Evolutionary conservation across 1,284 basidiomycete species (phyloP).

Genomic region (Austroboletus olivaceoglutinosus): DNA sequence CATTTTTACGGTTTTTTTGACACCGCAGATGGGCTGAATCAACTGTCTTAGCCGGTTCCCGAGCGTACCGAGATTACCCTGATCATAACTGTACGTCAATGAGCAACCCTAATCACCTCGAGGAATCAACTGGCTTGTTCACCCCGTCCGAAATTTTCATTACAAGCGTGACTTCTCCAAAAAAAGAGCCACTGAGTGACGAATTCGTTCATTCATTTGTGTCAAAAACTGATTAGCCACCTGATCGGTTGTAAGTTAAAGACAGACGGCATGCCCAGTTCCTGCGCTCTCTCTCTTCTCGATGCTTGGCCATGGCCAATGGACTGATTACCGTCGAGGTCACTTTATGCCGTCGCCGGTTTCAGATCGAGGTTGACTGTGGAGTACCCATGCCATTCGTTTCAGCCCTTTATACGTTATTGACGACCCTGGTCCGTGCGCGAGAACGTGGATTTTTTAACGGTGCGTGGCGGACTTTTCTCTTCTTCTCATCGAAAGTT

Average conservation of each 20-base stretch:
- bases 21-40: too few relatives aligned
- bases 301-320: slow-evolving; percentile 15
- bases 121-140: not conserved
- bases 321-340: slow-evolving; percentile 22
- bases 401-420: slow-evolving; percentile 21
- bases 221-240: slow-evolving; percentile 70
- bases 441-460: slow-evolving; percentile 30
- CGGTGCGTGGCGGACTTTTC: not conserved
- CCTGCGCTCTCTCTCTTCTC: slow-evolving; percentile 47
- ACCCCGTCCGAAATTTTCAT: not conserved
- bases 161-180: not conserved
- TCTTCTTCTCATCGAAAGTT: slow-evolving; percentile 53
- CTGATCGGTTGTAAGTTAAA: slow-evolving; percentile 42
- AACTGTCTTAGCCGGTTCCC: too few relatives aligned
- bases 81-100: not conserved
- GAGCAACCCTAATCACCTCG: not conserved
- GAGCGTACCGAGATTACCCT: too few relatives aligned
- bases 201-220: slow-evolving; percentile 38
- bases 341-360: slow-evolving; percentile 26
- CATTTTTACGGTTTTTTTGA: too few relatives aligned
- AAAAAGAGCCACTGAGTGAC: not conserved
- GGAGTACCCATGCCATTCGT: slow-evolving; percentile 31
- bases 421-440: slow-evolving; percentile 55
- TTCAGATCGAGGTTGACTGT: slow-evolving; percentile 62
- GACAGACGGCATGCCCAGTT: slow-evolving; percentile 72